A percentile compares a stretch with the other conserved stretches of the same genome.
These are phyloP conservation scores for Trypanosoma caninum DNA, from an alignment of 208 protist species.

Conservation along the genomic window DNA sequence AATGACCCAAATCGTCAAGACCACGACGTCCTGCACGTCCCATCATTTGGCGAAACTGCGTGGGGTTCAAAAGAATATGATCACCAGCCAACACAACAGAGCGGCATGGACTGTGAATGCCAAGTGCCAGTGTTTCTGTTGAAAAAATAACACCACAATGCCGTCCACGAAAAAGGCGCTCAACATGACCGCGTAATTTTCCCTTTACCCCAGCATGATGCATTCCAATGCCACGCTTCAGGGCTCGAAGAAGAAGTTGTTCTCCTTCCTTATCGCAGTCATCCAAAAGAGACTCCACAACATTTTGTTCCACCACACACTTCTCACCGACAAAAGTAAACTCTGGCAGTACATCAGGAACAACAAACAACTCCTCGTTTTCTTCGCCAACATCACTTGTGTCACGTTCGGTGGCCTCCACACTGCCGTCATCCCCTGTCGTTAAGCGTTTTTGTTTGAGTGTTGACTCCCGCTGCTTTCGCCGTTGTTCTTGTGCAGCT, in stretches of 20 bases:
- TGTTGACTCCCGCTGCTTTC: constrained; percentile 66
- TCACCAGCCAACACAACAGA: constrained; percentile 93
- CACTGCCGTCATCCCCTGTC: constrained; percentile 71
- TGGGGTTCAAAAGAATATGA: constrained; percentile 88
- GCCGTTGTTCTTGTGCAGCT: constrained; percentile 47
- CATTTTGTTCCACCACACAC: constrained; percentile 40
- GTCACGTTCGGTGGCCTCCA: constrained; percentile 47
- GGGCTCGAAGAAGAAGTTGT: constrained; percentile 57
- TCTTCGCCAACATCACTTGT: constrained; percentile 45
- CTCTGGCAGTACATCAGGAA: constrained; percentile 84
- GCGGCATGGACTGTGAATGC: constrained; percentile 95
- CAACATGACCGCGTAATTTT: constrained; percentile 86
- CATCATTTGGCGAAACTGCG: constrained; percentile 95
- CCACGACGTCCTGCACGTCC: constrained; percentile 95
- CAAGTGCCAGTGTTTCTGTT: constrained; percentile 93
- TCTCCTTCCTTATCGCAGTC: constrained; percentile 74
- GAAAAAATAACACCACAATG: constrained; percentile 91
- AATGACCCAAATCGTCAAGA: constrained; percentile 92
- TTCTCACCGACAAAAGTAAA: constrained; percentile 81
- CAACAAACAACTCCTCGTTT: constrained; percentile 54
- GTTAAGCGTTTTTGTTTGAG: constrained; percentile 74
- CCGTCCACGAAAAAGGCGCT: constrained; percentile 90
- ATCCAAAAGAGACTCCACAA: constrained; percentile 42
- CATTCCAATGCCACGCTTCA: constrained; percentile 88
- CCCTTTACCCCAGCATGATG: constrained; percentile 91